phyloP scores from a whole-genome alignment of 164 flowering plant species.

The Platanus orientalis region DNA sequence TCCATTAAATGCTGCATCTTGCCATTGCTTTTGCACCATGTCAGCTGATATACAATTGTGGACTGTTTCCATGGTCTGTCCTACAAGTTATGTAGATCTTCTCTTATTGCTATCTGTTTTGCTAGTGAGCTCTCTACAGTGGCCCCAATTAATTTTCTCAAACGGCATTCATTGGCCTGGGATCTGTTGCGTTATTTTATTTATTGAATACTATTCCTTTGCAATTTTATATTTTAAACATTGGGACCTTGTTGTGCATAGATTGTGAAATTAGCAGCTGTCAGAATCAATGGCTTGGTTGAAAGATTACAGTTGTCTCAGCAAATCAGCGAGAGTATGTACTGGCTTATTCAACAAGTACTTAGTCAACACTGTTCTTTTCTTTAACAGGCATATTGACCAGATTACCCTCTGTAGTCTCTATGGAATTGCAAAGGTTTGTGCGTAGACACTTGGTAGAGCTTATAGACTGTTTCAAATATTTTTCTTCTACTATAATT shows the following conservation, averaged over 20 bases:
- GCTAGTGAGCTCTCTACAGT: not conserved
- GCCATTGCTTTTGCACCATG: not conserved
- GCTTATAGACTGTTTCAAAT: not conserved
- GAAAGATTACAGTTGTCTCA: slow-evolving; percentile 82
- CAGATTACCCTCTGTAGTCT: slow-evolving; percentile 91
- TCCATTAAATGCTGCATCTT: not conserved
- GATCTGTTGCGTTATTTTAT: not conserved
- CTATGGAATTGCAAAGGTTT: slow-evolving; percentile 95
- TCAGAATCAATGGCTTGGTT: slow-evolving; percentile 92
- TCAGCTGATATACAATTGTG: not conserved
- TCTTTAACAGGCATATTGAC: slow-evolving; percentile 91
- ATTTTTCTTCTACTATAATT: not conserved
- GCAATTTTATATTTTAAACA: not conserved
- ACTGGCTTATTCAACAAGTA: slow-evolving; percentile 75
- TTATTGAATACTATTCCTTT: not conserved
- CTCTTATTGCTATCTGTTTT: not conserved
- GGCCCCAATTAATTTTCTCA: not conserved
- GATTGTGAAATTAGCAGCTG: slow-evolving; percentile 93
- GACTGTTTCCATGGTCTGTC: not conserved
- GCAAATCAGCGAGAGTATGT: slow-evolving; percentile 74
- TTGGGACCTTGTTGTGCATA: slow-evolving; percentile 20
- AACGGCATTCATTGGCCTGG: not conserved
- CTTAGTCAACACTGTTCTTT: slow-evolving; percentile 68
- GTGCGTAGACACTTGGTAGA: slow-evolving; percentile 6
- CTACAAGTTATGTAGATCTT: not conserved